These are phyloP conservation scores for Solanum piurae DNA, from an alignment of 257 asterid genomes.

Conservation along the genomic window DNA sequence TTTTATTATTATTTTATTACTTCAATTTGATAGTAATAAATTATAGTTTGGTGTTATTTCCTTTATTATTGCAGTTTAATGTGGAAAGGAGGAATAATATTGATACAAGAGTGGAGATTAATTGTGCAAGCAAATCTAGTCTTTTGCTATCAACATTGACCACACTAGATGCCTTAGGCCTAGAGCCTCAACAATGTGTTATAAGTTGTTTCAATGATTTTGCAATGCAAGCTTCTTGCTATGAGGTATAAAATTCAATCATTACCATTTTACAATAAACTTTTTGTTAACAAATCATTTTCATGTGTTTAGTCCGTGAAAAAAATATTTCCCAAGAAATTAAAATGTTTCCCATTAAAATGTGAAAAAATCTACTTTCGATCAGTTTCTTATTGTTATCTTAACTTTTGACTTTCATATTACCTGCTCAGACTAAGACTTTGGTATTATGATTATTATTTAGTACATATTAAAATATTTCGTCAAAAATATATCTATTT, in stretches of 20 bases:
- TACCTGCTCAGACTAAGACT: neutral
- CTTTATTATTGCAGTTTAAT: slow-evolving; percentile 33
- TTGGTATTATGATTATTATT: neutral
- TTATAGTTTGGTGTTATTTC: neutral
- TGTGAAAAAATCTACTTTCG: neutral
- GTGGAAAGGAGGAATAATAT: slow-evolving; percentile 38
- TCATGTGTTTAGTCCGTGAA: neutral
- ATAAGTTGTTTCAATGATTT: slow-evolving; percentile 68
- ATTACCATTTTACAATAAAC: neutral
- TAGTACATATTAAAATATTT: neutral
- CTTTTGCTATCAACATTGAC: slow-evolving; percentile 61
- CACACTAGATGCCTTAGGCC: slow-evolving; percentile 52
- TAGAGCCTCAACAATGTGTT: slow-evolving; percentile 61
- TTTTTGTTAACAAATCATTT: neutral
- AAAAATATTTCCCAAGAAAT: neutral
- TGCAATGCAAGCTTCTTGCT: slow-evolving; percentile 63
- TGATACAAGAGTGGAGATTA: slow-evolving; percentile 45
- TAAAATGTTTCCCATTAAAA: neutral
- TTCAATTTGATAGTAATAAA: neutral
- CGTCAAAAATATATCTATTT: accelerated
- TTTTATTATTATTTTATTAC: neutral
- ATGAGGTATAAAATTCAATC: slow-evolving; percentile 5
- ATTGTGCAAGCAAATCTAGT: slow-evolving; percentile 44
- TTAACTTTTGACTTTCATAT: neutral
- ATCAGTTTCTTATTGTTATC: too few relatives aligned